These are phyloP conservation scores for Ganoderma leucocontextum DNA, from an alignment of 1,284 basidiomycete species.

Conservation along the genomic window DNA sequence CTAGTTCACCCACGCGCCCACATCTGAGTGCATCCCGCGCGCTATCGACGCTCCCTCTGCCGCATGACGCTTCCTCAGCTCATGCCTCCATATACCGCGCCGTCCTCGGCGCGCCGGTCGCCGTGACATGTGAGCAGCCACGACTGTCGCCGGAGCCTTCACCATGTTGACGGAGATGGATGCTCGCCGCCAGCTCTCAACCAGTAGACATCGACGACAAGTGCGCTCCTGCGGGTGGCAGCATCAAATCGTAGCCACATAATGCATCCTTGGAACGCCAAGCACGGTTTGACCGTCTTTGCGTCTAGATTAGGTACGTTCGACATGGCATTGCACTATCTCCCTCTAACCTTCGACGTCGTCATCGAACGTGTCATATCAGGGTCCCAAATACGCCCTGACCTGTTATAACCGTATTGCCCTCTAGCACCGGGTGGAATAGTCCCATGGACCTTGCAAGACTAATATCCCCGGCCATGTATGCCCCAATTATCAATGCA, in stretches of 20 bases:
- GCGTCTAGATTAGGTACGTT: not conserved
- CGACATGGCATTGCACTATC: not conserved
- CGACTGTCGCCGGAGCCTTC: not conserved
- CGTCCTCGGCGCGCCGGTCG: constrained; percentile 1
- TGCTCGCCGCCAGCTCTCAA: not conserved
- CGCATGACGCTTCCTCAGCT: not conserved
- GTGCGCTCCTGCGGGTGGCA: not conserved
- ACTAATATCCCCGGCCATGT: no score
- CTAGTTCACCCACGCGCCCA: not conserved
- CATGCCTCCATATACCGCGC: not conserved
- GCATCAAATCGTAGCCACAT: not conserved
- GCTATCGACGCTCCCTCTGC: constrained; percentile 1
- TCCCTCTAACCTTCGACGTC: not conserved
- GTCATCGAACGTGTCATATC: not conserved
- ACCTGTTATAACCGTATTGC: no score
- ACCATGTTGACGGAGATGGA: not conserved
- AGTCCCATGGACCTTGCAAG: no score
- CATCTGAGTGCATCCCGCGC: not conserved
- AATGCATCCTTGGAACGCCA: not conserved
- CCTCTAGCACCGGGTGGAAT: no score
- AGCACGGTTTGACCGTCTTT: not conserved
- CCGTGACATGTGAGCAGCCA: not conserved
- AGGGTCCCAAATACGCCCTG: not conserved
- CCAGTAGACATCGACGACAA: not conserved
- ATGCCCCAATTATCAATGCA: no score